Evolutionary conservation across 257 asterid genomes (phyloP), one percentile per base, ranked within the genome.

Genomic region (Penstemon davidsonii): DNA sequence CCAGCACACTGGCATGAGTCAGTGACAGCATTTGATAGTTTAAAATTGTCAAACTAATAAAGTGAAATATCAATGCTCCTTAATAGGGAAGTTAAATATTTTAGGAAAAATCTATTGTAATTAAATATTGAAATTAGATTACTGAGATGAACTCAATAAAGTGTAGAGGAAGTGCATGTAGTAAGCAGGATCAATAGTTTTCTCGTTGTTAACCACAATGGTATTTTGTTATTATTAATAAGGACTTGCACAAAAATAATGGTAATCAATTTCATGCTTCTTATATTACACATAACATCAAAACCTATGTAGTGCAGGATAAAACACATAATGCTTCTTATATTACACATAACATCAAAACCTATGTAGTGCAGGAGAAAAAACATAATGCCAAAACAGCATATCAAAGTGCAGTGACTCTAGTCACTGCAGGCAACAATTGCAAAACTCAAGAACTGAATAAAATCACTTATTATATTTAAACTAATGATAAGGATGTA

Each of bases 31-130:
- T 8, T 45, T 56, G 18, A 19, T 12, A 11, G 15, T 60, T 70
- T 7, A 41, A 4, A 41, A 13, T 56, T 4, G 25, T 5, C 15
- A 37, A 7, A 66, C 33, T 57, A 4, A 9, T 61, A 47, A 3
- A 49, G 49, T n/a, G 33, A 56, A 72, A 42, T 72, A 6, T 5
- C 41, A 25, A 6, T 13, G 58, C 43, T 73, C 37, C 55, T 33
- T 19, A 62, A 53, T 62, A 53, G 19, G 60, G 46, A 15, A 9
- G 7, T 4, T 7, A 15, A 61, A 62, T 44, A 10, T 42, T 42
- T 13, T 4, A 38, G 57, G 44, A 37, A 44, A 68, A 45, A 45
- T 66, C 36, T 15, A n/a, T n/a, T 37, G 60, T 15, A 51, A 13
- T 51, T 18, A 39, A 11, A 52, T 51, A 10, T 12, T 11, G 18